These are phyloP conservation scores for Geotrichum phurueaensis DNA, from an alignment of 1,139 yeast species.

Conservation along the genomic window DNA sequence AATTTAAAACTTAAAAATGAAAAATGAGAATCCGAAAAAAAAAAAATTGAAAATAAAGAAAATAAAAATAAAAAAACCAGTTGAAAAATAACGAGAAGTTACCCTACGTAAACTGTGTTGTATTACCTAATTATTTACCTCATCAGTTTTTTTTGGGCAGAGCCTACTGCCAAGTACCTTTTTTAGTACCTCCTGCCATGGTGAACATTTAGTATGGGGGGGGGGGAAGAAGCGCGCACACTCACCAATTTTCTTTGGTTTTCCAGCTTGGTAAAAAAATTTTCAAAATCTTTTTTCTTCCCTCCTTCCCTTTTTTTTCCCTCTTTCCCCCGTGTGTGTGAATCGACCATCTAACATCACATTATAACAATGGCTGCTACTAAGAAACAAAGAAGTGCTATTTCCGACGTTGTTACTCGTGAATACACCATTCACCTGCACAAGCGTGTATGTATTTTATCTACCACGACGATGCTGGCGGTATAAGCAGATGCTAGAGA, in stretches of 20 bases:
- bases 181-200: too few species aligned
- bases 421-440: conserved; percentile 99
- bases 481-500: neutral
- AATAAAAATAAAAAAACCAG: too few species aligned
- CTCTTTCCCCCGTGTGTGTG: neutral
- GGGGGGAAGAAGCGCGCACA: too few species aligned
- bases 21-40: too few species aligned
- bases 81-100: too few species aligned
- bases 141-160: too few species aligned
- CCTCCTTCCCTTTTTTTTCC: neutral
- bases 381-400: conserved; percentile 63
- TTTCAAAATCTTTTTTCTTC: neutral
- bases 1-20: too few species aligned
- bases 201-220: too few species aligned
- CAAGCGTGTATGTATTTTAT: conserved; percentile 84
- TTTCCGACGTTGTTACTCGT: conserved; percentile 99
- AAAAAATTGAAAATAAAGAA: too few species aligned
- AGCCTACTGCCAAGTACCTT: too few species aligned
- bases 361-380: conserved; percentile 35
- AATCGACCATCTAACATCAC: conserved; percentile 8
- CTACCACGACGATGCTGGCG: neutral
- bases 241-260: neutral
- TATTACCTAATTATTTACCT: too few species aligned
- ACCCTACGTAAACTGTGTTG: too few species aligned
- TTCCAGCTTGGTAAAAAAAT: neutral